Base-by-base conservation (phyloP, 2,329 filamentous ascomycete species). In the Niveomyces coronatus region DNA sequence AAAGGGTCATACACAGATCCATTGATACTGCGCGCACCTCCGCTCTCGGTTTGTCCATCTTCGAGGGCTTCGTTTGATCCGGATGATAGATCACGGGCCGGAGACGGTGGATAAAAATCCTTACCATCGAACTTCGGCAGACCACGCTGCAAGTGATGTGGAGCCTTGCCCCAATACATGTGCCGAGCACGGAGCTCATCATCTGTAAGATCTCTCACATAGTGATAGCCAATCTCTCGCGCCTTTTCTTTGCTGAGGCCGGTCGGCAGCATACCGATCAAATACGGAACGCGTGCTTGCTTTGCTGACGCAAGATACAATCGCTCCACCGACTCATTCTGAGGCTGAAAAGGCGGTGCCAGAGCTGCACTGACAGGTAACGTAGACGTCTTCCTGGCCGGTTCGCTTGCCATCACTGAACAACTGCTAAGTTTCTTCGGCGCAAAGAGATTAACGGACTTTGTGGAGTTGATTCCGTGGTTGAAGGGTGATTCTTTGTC, bases 111-210 rank as follows among this genome's bases (percentile, higher is more conserved):
- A 44, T 78, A 79, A 47, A 79, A 79, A 50, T 79, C 67, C 51
- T 75, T 77, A 17, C 76, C 75, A 46, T 80, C 75, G 47, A 76
- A 81, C 52, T 75, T 79, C 23, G 76, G 75, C 28, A 79, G 57
- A 3, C 73, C 71, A 23, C 60, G 63, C 34, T 68, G 62, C 10
- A 64, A 61, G 45, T 67, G 64, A 20, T 57, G 62, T 29, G 74
- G 66, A 13, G 70, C 67, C 30, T 71, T 68, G 9, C 71, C 74
- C 72, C 74, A 80, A 51, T 76, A 79, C 45, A 77, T 56, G 44
- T 70, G 66, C 31, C 75, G 69, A 44, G 76, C 72, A 38, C 69
- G 68, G 31, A 70, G 56, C 49, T 81, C 76, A 35, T 75, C 74
- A 3, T 69, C 63, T 1, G 68, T 79, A 22, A 80, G 56, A n/a